phyloP scores from a whole-genome alignment of 352 stramenopile genomes.

The Globisporangium mamillatum region DNA sequence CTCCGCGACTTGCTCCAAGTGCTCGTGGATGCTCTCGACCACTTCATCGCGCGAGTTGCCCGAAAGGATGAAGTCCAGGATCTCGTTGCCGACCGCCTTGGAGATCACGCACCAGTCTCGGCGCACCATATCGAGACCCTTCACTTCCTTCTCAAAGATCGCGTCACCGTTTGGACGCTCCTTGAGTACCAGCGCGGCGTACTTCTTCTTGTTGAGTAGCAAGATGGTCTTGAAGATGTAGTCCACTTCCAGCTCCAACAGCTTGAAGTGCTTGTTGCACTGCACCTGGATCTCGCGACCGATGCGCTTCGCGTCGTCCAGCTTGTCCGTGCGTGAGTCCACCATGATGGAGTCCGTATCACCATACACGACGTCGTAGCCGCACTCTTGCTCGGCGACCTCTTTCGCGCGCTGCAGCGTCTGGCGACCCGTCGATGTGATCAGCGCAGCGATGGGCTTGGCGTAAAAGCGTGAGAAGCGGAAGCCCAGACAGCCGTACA shows the following conservation, averaged over 20 bases:
- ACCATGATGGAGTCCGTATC: conserved; percentile 99
- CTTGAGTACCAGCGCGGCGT: conserved; percentile 95
- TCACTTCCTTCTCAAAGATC: conserved; percentile 96
- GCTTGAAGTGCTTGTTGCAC: conserved; percentile 99
- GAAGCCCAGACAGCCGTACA: conserved; percentile 99
- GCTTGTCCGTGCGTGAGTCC: conserved; percentile 90
- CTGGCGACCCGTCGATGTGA: conserved; percentile 98
- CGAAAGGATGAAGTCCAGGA: conserved; percentile 98
- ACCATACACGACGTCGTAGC: conserved; percentile 99
- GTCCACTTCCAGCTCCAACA: conserved; percentile 99
- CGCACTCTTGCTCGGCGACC: conserved; percentile 95
- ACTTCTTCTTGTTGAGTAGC: conserved; percentile 99
- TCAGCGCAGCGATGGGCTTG: conserved; percentile 98
- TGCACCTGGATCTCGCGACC: conserved; percentile 95
- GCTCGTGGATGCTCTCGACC: conserved; percentile 96
- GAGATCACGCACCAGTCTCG: conserved; percentile 98
- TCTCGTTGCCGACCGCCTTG: conserved; percentile 94
- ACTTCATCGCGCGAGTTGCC: conserved; percentile 93
- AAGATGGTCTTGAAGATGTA: conserved; percentile 99
- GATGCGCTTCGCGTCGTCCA: conserved; percentile 93
- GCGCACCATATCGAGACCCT: conserved; percentile 98
- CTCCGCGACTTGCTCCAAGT: conserved; percentile 90
- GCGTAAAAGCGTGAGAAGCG: conserved; percentile 98
- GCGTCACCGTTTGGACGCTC: conserved; percentile 60
- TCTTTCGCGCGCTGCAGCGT: conserved; percentile 98